Conservation (phyloP, 2,329 filamentous ascomycete genomes). For the Beauveria rudraprayagi region DNA sequence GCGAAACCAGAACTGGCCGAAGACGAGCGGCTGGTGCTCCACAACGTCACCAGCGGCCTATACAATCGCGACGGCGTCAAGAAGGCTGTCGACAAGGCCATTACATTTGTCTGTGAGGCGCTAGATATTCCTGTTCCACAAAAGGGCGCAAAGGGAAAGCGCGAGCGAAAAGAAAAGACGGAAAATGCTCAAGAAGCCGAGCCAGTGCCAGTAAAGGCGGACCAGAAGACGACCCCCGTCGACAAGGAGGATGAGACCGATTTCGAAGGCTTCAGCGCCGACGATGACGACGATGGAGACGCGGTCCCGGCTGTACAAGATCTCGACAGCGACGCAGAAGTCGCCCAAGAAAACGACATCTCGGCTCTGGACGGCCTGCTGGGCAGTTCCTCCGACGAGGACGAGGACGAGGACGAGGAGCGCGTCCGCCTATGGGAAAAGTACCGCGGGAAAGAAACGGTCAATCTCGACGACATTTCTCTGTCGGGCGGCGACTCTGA, state of each 20-base stretch:
- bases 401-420: constrained; percentile 27
- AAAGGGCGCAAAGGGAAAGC: constrained; percentile 29
- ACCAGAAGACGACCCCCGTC: constrained; percentile 16
- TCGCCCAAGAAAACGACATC: constrained; percentile 25
- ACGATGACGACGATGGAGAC: constrained; percentile 21
- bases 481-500: constrained; percentile 24
- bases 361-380: constrained; percentile 39
- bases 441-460: constrained; percentile 27
- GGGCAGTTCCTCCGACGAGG: constrained; percentile 33
- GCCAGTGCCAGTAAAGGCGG: not conserved
- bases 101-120: constrained; percentile 39
- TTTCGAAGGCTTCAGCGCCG: constrained; percentile 29
- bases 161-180: constrained; percentile 24
- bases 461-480: constrained; percentile 33
- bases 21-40: constrained; percentile 42
- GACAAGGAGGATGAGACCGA: constrained; percentile 26
- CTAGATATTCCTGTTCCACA: constrained; percentile 42
- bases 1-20: constrained; percentile 44
- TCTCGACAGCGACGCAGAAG: constrained; percentile 19
- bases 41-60: constrained; percentile 52
- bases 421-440: constrained; percentile 26
- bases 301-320: constrained; percentile 12
- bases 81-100: constrained; percentile 39
- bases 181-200: constrained; percentile 16
- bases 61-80: constrained; percentile 46